phyloP scores from a whole-genome alignment of 805 yeast genomes.

The Tetrapisispora namnaoensis region DNA sequence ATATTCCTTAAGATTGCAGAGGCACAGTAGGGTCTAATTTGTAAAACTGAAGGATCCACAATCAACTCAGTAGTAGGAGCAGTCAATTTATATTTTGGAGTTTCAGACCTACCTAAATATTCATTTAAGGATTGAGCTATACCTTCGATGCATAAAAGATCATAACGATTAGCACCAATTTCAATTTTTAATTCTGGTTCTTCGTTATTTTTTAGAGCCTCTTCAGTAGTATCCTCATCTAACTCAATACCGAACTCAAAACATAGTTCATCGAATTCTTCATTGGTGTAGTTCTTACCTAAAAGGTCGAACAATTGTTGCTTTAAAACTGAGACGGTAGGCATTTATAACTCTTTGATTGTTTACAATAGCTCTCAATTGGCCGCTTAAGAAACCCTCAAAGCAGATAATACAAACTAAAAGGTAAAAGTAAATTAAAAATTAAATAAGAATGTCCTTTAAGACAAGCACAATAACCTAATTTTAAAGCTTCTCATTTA shows the following conservation, averaged over 20 bases:
- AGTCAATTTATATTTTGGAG: constrained; percentile 59
- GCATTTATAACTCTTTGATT: constrained; percentile 49
- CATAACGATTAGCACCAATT: constrained; percentile 97
- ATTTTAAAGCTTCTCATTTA: background rate
- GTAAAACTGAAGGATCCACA: constrained; percentile 62
- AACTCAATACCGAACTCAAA: constrained; percentile 96
- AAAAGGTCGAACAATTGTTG: constrained; percentile 78
- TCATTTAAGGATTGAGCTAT: constrained; percentile 91
- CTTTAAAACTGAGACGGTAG: constrained; percentile 93
- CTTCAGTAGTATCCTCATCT: constrained; percentile 90
- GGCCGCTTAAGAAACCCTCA: background rate
- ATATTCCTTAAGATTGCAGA: constrained; percentile 87
- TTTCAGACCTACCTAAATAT: constrained; percentile 57
- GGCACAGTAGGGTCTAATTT: constrained; percentile 85
- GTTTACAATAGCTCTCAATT: background rate
- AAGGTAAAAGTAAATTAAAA: background rate
- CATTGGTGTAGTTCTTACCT: constrained; percentile 62
- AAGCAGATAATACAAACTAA: background rate
- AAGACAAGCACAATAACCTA: background rate
- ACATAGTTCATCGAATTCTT: constrained; percentile 94
- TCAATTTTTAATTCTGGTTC: constrained; percentile 94
- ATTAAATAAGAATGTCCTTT: background rate
- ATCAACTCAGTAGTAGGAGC: constrained; percentile 60
- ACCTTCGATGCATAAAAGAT: constrained; percentile 96
- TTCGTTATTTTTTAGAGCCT: constrained; percentile 35